These are phyloP conservation scores for Centella asiatica DNA, from an alignment of 129 eudicot genomes.

Conservation along the genomic window DNA sequence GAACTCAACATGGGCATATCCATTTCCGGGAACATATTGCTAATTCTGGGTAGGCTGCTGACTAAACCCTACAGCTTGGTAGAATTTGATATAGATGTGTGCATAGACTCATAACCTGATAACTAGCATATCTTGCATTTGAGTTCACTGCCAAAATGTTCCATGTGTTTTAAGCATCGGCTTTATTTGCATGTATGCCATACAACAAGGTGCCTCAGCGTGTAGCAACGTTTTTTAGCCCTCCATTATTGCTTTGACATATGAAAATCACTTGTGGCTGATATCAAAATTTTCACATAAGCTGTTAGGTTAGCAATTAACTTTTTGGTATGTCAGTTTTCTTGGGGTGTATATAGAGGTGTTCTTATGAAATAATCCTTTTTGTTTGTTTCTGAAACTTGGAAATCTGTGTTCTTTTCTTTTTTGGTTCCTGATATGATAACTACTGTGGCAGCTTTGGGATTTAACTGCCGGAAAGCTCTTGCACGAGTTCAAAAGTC, in stretches of 20 bases:
- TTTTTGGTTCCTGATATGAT: slow-evolving; percentile 6
- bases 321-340: not conserved
- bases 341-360: not conserved
- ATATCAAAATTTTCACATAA: not conserved
- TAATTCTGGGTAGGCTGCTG: not conserved
- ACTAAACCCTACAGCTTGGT: not conserved
- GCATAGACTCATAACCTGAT: not conserved
- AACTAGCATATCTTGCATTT: not conserved
- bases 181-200: not conserved
- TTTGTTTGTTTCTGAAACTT: not conserved
- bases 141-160: not conserved
- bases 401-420: too few species aligned
- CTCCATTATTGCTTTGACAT: not conserved
- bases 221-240: not conserved
- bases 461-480: slow-evolving; percentile 98
- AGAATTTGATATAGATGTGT: not conserved
- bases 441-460: slow-evolving; percentile 60
- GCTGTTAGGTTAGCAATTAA: not conserved
- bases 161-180: not conserved
- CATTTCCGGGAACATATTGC: not conserved
- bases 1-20: too few species aligned
- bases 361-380: not conserved
- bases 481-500: slow-evolving; percentile 86
- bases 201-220: not conserved
- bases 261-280: too few species aligned